Conservation (phyloP, 2,329 filamentous ascomycete species). For the Monosporascus sp. region DNA sequence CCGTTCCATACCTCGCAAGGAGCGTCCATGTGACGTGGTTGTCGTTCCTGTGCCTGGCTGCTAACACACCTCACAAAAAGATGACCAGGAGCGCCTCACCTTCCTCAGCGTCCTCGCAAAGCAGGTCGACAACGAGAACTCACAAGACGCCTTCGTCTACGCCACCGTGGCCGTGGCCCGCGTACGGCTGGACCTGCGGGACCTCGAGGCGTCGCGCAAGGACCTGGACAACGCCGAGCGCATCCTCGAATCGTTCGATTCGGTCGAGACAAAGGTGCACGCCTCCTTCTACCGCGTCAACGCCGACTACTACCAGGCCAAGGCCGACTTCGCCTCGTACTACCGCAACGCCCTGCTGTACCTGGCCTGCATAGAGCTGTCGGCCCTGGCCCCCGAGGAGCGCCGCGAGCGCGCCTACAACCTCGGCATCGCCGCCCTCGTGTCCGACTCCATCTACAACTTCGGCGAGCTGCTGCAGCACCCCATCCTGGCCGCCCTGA, state of each 20-base stretch:
- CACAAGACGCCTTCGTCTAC: constrained; percentile 93
- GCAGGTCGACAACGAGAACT: constrained; percentile 86
- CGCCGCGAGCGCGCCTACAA: constrained; percentile 83
- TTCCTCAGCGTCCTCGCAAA: constrained; percentile 80
- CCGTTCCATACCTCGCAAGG: too few species aligned
- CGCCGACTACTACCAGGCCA: constrained; percentile 89
- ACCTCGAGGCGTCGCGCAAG: constrained; percentile 76
- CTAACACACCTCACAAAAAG: constrained; percentile 38
- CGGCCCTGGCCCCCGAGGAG: constrained; percentile 67
- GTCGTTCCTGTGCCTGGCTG: too few species aligned
- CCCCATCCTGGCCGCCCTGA: constrained; percentile 85
- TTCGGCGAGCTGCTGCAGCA: constrained; percentile 98
- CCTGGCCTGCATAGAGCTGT: constrained; percentile 88
- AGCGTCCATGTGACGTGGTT: too few species aligned
- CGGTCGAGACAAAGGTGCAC: constrained; percentile 91
- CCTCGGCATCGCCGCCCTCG: constrained; percentile 83
- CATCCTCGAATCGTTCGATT: constrained; percentile 87
- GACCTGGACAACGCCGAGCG: constrained; percentile 83
- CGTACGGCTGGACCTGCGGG: constrained; percentile 74
- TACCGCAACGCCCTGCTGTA: constrained; percentile 97
- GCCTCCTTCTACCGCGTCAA: constrained; percentile 95
- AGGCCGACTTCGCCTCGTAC: constrained; percentile 90
- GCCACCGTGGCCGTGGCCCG: constrained; percentile 85
- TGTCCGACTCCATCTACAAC: constrained; percentile 97
- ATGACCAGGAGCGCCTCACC: constrained; percentile 76